Base-by-base conservation (phyloP, 345 rosid genomes). In the Clarkia xantiana region DNA sequence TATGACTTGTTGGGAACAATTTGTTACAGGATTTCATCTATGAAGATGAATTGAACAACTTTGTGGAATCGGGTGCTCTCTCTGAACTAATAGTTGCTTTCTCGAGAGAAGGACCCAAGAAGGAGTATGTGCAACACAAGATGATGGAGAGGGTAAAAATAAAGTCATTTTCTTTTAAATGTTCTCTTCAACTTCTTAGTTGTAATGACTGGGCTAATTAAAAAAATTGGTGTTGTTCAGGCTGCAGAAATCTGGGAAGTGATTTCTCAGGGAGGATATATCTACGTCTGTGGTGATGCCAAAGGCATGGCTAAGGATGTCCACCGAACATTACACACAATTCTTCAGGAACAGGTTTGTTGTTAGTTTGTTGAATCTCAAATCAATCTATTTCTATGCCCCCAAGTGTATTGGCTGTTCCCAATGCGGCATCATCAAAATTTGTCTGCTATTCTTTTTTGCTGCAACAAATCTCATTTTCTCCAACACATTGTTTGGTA, bases 291-390 rank as follows among this genome's bases (percentile, higher is more conserved):
- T 49, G 99, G 99, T 62, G 99, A 93, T 63, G 99, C 99, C 61
- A 93, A 93, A 63, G 95, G 96, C 67, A 93, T 93, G 99, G 96
- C 99, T 1, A 78, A 73, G 66, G 96, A 93, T 38, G 99, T 93
- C 55, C 99, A 93, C 67, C 68, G 94, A 64, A 60, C 88, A 40
- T 81, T 93, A 45, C 99, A 93, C 80, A 80, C 79, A 2, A 82
- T 93, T 44, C 68, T 71, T 34, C 87, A 78, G 58, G 94, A 93
- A 67, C 96, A 93, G 96, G 98, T 91, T 60, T 61, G 18, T 16
- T 10, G 12, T 95, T 87, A 95, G 98, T 91, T 60, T 61, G 18
- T 16, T 10, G 12, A 2, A 18, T 14, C n/a, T 42, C 10, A 9
- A 19, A 29, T 16, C 41, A 52, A 43, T 16, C 8, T 7, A 15